These are phyloP conservation scores for Geotrichum bryndzae DNA, from an alignment of 1,139 yeast species.

Conservation along the genomic window DNA sequence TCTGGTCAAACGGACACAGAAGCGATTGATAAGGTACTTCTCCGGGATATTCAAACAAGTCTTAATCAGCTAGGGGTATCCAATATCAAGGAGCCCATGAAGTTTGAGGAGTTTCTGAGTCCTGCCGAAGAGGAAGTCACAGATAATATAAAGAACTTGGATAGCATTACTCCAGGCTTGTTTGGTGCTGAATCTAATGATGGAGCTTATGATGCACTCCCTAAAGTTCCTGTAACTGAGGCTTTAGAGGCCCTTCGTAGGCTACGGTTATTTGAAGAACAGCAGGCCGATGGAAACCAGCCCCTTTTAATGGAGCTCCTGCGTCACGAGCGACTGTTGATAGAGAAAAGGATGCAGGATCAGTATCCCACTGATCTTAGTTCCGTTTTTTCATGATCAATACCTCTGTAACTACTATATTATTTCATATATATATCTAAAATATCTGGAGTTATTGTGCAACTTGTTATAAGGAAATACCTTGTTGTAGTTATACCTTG, in stretches of 20 bases:
- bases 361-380: neutral
- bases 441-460: too few species aligned
- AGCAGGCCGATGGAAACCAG: conserved; percentile 4
- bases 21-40: neutral
- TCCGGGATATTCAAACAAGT: neutral
- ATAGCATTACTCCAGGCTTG: conserved; percentile 1
- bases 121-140: conserved; percentile 8
- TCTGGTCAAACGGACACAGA: neutral
- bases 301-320: neutral
- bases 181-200: conserved; percentile 8
- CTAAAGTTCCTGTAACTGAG: conserved; percentile 4
- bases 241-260: conserved; percentile 5
- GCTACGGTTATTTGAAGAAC: conserved; percentile 5
- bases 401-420: too few species aligned
- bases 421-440: too few species aligned
- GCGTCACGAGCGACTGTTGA: neutral
- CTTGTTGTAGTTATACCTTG: too few species aligned
- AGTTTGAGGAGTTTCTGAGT: neutral
- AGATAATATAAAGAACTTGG: conserved; percentile 6
- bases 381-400: too few species aligned
- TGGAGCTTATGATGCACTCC: conserved; percentile 1
- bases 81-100: neutral
- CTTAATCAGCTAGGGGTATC: neutral
- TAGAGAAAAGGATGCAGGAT: neutral
- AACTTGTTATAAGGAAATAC: too few species aligned